Base-by-base conservation (phyloP, 306 rosid genomes). In the Trichosanthes cucumerina region DNA sequence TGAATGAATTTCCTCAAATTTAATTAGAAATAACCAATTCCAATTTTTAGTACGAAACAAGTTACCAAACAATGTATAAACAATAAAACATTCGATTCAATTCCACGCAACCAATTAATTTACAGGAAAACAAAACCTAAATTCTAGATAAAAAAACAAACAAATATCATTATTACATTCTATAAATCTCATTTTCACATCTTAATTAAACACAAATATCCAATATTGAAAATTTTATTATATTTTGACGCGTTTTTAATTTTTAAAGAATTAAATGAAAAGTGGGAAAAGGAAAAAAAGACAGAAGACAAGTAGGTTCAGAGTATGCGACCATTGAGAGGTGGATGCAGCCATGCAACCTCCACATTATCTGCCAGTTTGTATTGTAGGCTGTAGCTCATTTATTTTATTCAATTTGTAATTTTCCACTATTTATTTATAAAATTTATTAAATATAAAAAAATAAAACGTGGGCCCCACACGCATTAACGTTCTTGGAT, bases 341-440 rank as follows among this genome's bases (percentile, higher is more conserved):
- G 69, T 62, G 43, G 43, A 62, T 31, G 49, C 73, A 34, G 73
- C 73, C 46, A 69, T 69, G 76, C 77, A 72, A 72, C 58, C 24
- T 72, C 43, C 57, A 46, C 59, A 72, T 72, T 72, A 72, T 72
- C 54, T 23, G 75, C 75, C 77, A 72, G 56, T 70, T 70, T 70
- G 76, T n/a, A n/a, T n/a, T n/a, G n/a, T n/a, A n/a, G n/a, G n/a
- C n/a, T n/a, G n/a, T 47, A 72, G 43, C 58, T 72, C 47, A 24
- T 43, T 47, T 47, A 14, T 26, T 72, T 47, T 47, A 72, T 72
- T 72, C 59, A 16, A 14, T 26, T 72, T 8, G 38, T 70, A 70
- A 56, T 70, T 24, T 70, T 70, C 56, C 52, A 23, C 76, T 44
- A 70, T 70, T 70, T 18, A 62, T 41, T 68, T 66, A 11, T 38